Conservation (phyloP, 176 grass and related monocot species). For the Zoysia pacifica region DNA sequence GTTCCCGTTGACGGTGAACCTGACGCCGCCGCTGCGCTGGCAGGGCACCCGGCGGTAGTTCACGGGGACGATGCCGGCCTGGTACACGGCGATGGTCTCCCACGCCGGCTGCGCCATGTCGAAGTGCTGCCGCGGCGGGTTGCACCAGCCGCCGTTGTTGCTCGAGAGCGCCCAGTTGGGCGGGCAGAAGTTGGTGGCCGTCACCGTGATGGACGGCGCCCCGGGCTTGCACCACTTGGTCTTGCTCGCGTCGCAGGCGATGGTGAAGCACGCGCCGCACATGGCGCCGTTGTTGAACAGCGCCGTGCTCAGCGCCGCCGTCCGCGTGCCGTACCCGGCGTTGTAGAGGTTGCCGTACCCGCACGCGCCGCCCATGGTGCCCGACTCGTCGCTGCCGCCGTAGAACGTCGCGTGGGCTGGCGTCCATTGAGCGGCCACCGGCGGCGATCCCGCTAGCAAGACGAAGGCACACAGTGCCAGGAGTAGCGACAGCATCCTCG, state of each 20-base stretch:
- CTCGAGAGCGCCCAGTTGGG: slow-evolving; percentile 58
- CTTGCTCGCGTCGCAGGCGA: slow-evolving; percentile 41
- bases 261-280: slow-evolving; percentile 51
- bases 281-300: slow-evolving; percentile 53
- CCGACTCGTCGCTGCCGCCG: slow-evolving; percentile 40
- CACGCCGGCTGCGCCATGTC: slow-evolving; percentile 85
- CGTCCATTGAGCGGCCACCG: not conserved
- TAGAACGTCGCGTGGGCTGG: not conserved
- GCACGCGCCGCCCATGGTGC: slow-evolving; percentile 44
- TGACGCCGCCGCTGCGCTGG: slow-evolving; percentile 43
- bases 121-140: slow-evolving; percentile 69
- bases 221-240: slow-evolving; percentile 41
- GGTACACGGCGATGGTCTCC: slow-evolving; percentile 65
- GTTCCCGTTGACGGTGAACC: slow-evolving; percentile 59
- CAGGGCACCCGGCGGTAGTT: slow-evolving; percentile 54
- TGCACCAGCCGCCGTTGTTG: slow-evolving; percentile 72
- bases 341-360: slow-evolving; percentile 75
- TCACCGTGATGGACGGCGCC: slow-evolving; percentile 30
- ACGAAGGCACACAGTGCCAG: slow-evolving; percentile 1
- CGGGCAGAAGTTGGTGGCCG: slow-evolving; percentile 61
- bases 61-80: slow-evolving; percentile 71
- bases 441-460: not conserved
- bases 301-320: slow-evolving; percentile 50
- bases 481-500: slow-evolving; percentile 1
- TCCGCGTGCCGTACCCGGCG: slow-evolving; percentile 46